These are phyloP conservation scores for Blastobotrys muscicola DNA, from an alignment of 805 yeast species.

Conservation along the genomic window DNA sequence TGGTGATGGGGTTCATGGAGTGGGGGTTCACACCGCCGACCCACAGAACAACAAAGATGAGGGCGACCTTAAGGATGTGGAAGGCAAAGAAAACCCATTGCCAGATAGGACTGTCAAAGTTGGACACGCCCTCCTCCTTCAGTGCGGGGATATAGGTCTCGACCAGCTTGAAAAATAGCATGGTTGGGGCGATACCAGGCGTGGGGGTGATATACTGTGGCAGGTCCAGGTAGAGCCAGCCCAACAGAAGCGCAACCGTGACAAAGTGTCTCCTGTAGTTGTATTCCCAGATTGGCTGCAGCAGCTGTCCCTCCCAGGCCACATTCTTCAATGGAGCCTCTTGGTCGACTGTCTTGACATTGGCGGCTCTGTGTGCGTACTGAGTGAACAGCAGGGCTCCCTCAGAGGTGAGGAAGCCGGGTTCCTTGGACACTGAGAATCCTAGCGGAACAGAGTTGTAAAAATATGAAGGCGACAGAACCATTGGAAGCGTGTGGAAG, in stretches of 20 bases:
- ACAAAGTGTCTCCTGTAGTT: conserved; percentile 24
- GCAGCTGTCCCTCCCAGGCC: conserved; percentile 84
- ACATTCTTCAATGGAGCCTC: conserved; percentile 47
- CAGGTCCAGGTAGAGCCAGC: conserved; percentile 89
- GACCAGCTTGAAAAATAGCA: conserved; percentile 34
- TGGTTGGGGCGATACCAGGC: conserved; percentile 78
- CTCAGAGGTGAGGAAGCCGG: conserved; percentile 74
- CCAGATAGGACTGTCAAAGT: conserved; percentile 31
- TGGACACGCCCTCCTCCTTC: conserved; percentile 38
- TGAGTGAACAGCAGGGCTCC: conserved; percentile 68
- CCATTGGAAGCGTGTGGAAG: conserved; percentile 59
- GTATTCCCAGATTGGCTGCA: conserved; percentile 62
- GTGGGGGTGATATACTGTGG: conserved; percentile 88
- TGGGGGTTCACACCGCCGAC: conserved; percentile 75
- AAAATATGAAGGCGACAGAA: conserved; percentile 73
- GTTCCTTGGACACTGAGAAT: conserved; percentile 52
- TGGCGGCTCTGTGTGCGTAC: conserved; percentile 43
- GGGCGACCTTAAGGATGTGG: conserved; percentile 53
- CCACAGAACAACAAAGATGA: conserved; percentile 49
- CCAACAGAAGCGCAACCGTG: conserved; percentile 19
- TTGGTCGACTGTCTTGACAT: conserved; percentile 35
- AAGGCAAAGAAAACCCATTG: conserved; percentile 63
- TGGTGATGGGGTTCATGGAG: conserved; percentile 34
- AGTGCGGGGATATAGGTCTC: conserved; percentile 32
- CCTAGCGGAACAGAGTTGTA: conserved; percentile 55